Percentiles rank a stretch among this genome's conserved stretches.
phyloP scores from a whole-genome alignment of 768 basidiomycete species.

The Amanita rubescens region DNA sequence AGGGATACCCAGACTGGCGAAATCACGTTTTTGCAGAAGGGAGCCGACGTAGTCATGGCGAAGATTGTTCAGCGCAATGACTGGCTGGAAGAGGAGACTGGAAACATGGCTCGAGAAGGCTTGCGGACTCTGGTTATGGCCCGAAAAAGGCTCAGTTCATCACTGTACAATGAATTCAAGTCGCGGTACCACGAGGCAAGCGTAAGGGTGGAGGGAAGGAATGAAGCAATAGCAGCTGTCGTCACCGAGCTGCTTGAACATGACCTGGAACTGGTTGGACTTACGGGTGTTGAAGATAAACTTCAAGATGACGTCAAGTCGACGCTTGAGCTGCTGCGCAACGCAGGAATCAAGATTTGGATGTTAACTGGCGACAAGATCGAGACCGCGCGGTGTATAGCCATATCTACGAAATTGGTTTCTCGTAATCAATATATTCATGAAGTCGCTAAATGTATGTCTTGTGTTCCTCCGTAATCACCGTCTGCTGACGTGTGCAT shows the following conservation, averaged over 20 bases:
- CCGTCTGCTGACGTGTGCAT: constrained; percentile 6
- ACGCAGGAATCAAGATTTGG: constrained; percentile 99
- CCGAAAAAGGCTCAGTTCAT: constrained; percentile 63
- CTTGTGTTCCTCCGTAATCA: constrained; percentile 2
- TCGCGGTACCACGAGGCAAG: constrained; percentile 68
- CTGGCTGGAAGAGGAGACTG: constrained; percentile 98
- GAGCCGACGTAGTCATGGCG: constrained; percentile 98
- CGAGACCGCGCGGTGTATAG: constrained; percentile 97
- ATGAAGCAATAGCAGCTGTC: constrained; percentile 72
- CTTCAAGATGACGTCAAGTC: constrained; percentile 95
- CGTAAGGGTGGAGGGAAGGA: constrained; percentile 68
- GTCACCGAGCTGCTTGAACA: constrained; percentile 74
- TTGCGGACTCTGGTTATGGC: constrained; percentile 91
- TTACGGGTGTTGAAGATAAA: constrained; percentile 99
- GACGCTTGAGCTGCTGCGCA: constrained; percentile 86
- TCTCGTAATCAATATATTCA: constrained; percentile 96
- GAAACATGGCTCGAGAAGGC: constrained; percentile 97
- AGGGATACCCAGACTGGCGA: constrained; percentile 71
- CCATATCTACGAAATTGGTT: constrained; percentile 94
- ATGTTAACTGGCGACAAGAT: constrained; percentile 99
- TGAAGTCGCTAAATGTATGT: constrained; percentile 85
- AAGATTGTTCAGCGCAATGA: constrained; percentile 94
- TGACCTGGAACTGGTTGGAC: constrained; percentile 84
- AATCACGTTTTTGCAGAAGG: constrained; percentile 90
- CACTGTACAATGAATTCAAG: constrained; percentile 71